A percentile compares a stretch with the other conserved stretches of the same genome.
phyloP scores from a whole-genome alignment of 495 filamentous ascomycete genomes.

The Amorphotheca resinae region DNA sequence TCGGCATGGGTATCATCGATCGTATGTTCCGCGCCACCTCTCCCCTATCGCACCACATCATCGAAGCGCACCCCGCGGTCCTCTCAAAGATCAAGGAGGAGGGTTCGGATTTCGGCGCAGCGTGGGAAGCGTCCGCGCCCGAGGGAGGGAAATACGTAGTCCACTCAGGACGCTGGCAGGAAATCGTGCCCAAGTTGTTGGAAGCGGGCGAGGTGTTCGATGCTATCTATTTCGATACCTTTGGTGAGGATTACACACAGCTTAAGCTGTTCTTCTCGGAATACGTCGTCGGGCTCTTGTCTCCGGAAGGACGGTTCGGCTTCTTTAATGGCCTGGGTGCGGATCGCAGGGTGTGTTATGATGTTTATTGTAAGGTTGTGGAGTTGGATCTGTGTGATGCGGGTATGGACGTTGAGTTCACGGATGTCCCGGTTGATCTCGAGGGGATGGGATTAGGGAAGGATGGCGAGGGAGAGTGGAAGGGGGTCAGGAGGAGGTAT shows the following conservation, averaged over 20 bases:
- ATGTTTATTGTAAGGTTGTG: slow-evolving; percentile 85
- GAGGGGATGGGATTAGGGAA: slow-evolving; percentile 24
- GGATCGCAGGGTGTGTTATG: slow-evolving; percentile 83
- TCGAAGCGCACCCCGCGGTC: slow-evolving; percentile 84
- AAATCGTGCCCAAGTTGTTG: slow-evolving; percentile 59
- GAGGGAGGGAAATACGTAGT: slow-evolving; percentile 32
- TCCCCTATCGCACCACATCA: slow-evolving; percentile 65
- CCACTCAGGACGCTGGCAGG: slow-evolving; percentile 64
- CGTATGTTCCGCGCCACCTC: slow-evolving; percentile 58
- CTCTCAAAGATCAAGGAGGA: slow-evolving; percentile 47
- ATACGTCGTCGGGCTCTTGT: slow-evolving; percentile 66
- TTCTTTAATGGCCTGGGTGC: slow-evolving; percentile 97
- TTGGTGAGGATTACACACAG: slow-evolving; percentile 81
- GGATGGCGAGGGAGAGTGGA: slow-evolving; percentile 56
- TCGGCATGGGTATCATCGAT: slow-evolving; percentile 95
- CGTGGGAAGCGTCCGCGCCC: slow-evolving; percentile 31
- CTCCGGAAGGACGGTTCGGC: slow-evolving; percentile 61
- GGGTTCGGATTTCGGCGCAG: slow-evolving; percentile 30
- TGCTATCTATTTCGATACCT: slow-evolving; percentile 96
- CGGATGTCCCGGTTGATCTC: slow-evolving; percentile 46
- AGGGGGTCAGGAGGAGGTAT: slow-evolving; percentile 74
- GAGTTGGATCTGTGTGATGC: slow-evolving; percentile 89
- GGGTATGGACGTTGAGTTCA: slow-evolving; percentile 82
- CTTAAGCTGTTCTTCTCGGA: slow-evolving; percentile 83
- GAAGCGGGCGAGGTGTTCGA: slow-evolving; percentile 64